Conservation (phyloP, 768 basidiomycete species). For the Amanita fuliginea region DNA sequence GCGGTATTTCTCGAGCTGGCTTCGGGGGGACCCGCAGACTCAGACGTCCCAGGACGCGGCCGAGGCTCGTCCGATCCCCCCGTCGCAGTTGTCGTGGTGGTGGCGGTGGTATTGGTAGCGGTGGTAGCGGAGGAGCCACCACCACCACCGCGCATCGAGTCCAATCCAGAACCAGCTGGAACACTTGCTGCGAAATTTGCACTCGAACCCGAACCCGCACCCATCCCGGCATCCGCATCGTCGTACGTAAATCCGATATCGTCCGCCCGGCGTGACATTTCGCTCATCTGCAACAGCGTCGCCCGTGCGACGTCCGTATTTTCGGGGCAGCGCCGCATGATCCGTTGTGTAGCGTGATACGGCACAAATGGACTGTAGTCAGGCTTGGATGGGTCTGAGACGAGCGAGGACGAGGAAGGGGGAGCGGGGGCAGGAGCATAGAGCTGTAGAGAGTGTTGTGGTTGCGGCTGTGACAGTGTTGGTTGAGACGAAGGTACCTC, state of each 20-base stretch:
- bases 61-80: neutral
- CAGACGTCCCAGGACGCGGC: neutral
- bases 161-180: neutral
- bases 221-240: neutral
- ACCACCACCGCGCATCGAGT: neutral
- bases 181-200: neutral
- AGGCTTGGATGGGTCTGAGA: neutral
- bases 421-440: neutral
- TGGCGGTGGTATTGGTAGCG: neutral
- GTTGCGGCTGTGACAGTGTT: neutral
- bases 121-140: no score
- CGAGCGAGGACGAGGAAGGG: neutral
- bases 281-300: constrained; percentile 68
- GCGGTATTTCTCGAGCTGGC: no score
- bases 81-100: neutral
- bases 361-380: constrained; percentile 44
- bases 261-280: constrained; percentile 55
- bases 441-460: neutral
- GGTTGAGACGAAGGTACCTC: neutral
- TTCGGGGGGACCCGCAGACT: no score
- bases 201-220: neutral
- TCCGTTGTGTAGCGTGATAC: constrained; percentile 41
- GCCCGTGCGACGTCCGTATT: constrained; percentile 56
- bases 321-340: constrained; percentile 16
- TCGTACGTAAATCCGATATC: constrained; percentile 10